phyloP scores from a whole-genome alignment of 768 basidiomycete genomes.

The Psilocybe subaeruginosa region DNA sequence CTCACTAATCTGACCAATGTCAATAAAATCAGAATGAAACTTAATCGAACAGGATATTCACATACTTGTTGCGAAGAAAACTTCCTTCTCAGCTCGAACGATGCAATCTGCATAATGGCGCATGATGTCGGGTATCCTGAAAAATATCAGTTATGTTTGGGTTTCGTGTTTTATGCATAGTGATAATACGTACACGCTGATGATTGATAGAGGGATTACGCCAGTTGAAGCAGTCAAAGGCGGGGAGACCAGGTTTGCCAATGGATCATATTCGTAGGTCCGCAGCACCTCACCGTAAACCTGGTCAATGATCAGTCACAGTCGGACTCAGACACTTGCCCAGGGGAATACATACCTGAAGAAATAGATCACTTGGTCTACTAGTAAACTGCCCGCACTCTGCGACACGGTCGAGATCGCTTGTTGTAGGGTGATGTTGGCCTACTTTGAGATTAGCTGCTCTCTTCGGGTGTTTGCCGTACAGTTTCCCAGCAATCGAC shows the following conservation, averaged over 20 bases:
- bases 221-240: conserved; percentile 10
- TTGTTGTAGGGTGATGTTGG: neutral
- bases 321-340: neutral
- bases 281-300: conserved; percentile 13
- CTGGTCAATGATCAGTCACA: neutral
- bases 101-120: conserved; percentile 15
- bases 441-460: conserved; percentile 8
- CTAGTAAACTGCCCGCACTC: conserved; percentile 12
- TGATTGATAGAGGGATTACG: conserved; percentile 10
- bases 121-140: conserved; percentile 15
- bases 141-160: neutral
- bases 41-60: neutral
- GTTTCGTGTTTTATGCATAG: neutral
- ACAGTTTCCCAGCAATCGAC: conserved; percentile 3
- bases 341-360: conserved; percentile 4
- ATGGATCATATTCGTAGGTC: conserved; percentile 9
- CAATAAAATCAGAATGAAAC: neutral
- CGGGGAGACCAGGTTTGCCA: conserved; percentile 11
- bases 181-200: conserved; percentile 9
- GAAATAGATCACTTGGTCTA: conserved; percentile 14
- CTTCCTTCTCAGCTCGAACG: conserved; percentile 15
- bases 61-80: conserved; percentile 15
- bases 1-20: conserved; percentile 2
- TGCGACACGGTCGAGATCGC: conserved; percentile 13
- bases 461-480: conserved; percentile 1